These are phyloP conservation scores for Oldenlandia corymbosa DNA, from an alignment of 257 asterid species.

Conservation along the genomic window DNA sequence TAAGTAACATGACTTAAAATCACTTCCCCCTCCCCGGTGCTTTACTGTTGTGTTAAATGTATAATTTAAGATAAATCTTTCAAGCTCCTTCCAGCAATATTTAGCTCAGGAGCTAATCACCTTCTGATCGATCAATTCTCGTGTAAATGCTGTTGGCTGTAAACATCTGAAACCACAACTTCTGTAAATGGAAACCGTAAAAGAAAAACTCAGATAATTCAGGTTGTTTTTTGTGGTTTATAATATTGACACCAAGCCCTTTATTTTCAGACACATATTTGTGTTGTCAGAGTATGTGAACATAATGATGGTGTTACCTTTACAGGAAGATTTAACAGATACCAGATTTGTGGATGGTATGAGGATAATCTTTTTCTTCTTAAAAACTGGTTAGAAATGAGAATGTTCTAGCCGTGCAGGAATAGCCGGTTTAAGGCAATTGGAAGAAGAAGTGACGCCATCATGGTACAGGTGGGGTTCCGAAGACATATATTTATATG, in stretches of 20 bases:
- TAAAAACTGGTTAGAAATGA: slow-evolving; percentile 1
- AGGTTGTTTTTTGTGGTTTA: not conserved
- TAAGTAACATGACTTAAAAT: slow-evolving; percentile 14
- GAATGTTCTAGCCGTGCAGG: not conserved
- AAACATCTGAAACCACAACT: not conserved
- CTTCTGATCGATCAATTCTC: slow-evolving; percentile 12
- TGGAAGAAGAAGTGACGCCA: not conserved
- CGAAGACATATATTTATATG: slow-evolving; percentile 1
- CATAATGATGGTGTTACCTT: not conserved
- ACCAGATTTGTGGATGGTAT: slow-evolving; percentile 3
- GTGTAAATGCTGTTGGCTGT: slow-evolving; percentile 28
- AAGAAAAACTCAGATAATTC: not conserved
- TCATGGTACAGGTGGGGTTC: slow-evolving; percentile 16
- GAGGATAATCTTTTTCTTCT: slow-evolving; percentile 2
- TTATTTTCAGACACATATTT: not conserved
- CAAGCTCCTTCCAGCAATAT: slow-evolving; percentile 20
- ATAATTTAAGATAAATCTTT: slow-evolving; percentile 11
- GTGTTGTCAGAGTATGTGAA: slow-evolving; percentile 2
- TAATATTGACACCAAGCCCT: not conserved
- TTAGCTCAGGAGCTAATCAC: slow-evolving; percentile 16
- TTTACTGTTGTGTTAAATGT: slow-evolving; percentile 9
- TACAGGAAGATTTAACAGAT: not conserved
- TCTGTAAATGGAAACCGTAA: not conserved
- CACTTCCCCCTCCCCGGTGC: slow-evolving; percentile 12
- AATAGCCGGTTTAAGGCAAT: not conserved